Evolutionary conservation across 305 asterid species (phyloP).

Genomic region (Fraxinus greggii): DNA sequence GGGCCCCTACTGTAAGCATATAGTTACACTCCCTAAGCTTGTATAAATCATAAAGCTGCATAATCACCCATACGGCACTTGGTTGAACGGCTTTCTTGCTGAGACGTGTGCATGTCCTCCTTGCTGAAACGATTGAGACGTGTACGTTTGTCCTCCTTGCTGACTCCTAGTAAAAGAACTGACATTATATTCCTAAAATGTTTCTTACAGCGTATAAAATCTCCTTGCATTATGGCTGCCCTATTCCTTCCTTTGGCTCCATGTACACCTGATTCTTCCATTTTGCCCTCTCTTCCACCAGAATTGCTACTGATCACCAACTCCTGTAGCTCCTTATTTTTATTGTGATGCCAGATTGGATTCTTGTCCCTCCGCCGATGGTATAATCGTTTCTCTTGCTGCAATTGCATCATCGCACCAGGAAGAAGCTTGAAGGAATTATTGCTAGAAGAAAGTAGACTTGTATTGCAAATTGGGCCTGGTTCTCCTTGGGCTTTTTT

Average conservation of each 20-base stretch:
- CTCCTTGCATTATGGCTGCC: not conserved
- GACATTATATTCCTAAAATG: not conserved
- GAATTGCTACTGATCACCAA: not conserved
- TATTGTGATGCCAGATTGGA: not conserved
- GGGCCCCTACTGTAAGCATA: not conserved
- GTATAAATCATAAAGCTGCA: not conserved
- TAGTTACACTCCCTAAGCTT: not conserved
- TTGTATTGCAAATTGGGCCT: not conserved
- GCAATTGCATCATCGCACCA: not conserved
- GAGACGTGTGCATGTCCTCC: not conserved
- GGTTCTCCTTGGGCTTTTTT: not conserved
- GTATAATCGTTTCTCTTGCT: not conserved
- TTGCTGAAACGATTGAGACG: not conserved
- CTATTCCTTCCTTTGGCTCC: not conserved
- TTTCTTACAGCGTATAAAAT: not conserved
- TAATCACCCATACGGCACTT: not conserved
- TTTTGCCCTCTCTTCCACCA: not conserved
- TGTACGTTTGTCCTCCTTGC: not conserved
- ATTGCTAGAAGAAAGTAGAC: not conserved
- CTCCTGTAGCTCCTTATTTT: not conserved
- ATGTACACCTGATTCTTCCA: not conserved
- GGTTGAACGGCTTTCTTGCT: not conserved
- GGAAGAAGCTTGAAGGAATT: not conserved
- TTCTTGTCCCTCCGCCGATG: not conserved
- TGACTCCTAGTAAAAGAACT: not conserved